These are phyloP conservation scores for Phytophthora europaea DNA, from an alignment of 352 stramenopile species.

Conservation along the genomic window DNA sequence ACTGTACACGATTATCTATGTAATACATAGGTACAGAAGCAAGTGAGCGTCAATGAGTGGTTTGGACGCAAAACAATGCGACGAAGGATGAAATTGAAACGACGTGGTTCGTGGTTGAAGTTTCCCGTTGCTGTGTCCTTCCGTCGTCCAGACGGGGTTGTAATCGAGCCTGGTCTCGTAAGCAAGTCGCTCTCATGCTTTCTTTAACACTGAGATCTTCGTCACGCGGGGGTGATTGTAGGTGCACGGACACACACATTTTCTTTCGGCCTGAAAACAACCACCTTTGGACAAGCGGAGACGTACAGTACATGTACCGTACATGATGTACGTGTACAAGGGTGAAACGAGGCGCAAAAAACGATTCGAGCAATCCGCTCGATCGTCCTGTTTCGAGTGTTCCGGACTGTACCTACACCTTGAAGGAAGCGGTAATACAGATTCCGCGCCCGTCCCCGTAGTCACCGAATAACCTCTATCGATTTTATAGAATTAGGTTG, in stretches of 20 bases:
- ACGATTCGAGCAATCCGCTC: background rate
- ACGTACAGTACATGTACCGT: too few species aligned
- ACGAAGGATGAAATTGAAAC: background rate
- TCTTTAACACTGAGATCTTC: background rate
- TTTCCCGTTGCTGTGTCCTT: slow-evolving; percentile 32
- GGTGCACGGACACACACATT: too few species aligned
- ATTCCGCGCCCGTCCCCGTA: too few species aligned
- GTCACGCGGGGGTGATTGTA: background rate
- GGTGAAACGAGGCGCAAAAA: too few species aligned
- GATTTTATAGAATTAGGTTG: too few species aligned
- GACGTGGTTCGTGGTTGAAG: slow-evolving; percentile 23
- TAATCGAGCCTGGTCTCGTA: slow-evolving; percentile 13
- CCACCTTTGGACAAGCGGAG: too few species aligned
- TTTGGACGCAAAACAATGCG: background rate
- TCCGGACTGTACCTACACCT: slow-evolving; percentile 13
- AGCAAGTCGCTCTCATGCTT: background rate
- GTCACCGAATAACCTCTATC: too few species aligned
- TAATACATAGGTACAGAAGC: too few species aligned
- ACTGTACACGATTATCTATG: too few species aligned
- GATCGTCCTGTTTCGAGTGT: slow-evolving; percentile 1
- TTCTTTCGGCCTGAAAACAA: slow-evolving; percentile 5
- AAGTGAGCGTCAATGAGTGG: background rate
- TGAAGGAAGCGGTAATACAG: background rate
- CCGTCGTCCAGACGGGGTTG: slow-evolving; percentile 1
- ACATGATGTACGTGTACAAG: too few species aligned